phyloP scores from a whole-genome alignment of 257 asterid genomes.

The Scutellaria minor region DNA sequence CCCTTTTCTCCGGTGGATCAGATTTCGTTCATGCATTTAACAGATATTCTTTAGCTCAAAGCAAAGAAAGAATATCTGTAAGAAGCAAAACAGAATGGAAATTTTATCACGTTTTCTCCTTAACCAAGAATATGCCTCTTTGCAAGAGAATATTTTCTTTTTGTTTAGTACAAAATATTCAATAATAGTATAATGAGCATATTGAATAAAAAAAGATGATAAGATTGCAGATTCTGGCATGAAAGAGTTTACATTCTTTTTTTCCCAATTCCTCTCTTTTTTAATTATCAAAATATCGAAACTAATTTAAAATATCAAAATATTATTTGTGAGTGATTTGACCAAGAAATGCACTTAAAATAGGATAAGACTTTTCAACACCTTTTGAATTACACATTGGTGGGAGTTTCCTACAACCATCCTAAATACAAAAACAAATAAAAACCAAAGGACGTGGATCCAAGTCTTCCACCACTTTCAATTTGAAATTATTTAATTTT shows the following conservation, averaged over 20 bases:
- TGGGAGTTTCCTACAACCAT: not conserved
- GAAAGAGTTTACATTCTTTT: too few species aligned
- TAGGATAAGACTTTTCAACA: not conserved
- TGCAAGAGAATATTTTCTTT: conserved; percentile 16
- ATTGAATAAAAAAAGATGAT: not conserved
- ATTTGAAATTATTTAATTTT: not conserved
- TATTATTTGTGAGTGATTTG: not conserved
- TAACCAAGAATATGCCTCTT: conserved; percentile 28
- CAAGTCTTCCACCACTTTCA: conserved; percentile 19
- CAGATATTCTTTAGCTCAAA: not conserved
- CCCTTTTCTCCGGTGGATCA: too few species aligned
- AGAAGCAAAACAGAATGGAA: not conserved
- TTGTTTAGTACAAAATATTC: not conserved
- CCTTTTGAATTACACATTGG: conserved; percentile 19
- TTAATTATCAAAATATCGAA: not conserved
- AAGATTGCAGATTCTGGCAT: not conserved
- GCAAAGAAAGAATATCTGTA: not conserved
- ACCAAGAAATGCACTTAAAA: conserved; percentile 23
- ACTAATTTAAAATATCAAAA: too few species aligned
- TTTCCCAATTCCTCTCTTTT: not conserved
- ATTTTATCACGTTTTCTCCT: not conserved
- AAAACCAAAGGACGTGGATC: not conserved
- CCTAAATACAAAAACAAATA: not conserved
- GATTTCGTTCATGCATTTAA: too few species aligned
- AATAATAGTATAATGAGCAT: too few species aligned